These are phyloP conservation scores for Martiniozyma abietophila DNA, from an alignment of 805 yeast species.

Conservation along the genomic window DNA sequence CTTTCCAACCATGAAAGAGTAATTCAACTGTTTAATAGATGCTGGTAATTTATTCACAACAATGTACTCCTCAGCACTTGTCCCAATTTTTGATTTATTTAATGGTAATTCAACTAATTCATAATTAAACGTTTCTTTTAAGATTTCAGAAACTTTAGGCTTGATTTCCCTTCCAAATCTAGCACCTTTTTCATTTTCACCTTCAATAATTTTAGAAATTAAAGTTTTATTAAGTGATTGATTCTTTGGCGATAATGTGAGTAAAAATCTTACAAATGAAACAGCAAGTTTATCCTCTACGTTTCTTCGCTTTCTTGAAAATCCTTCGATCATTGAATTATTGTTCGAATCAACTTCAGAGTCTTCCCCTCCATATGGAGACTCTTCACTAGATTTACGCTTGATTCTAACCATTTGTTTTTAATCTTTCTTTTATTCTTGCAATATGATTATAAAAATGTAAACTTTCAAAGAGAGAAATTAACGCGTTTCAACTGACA, in stretches of 20 bases:
- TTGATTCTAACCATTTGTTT: no score
- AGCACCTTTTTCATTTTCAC: conserved; percentile 22
- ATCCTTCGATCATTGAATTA: no score
- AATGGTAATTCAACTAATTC: conserved; percentile 21
- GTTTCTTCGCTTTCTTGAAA: no score
- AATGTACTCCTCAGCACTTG: conserved; percentile 18
- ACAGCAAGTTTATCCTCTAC: conserved; percentile 17
- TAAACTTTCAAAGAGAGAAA: no score
- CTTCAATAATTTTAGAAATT: conserved; percentile 22
- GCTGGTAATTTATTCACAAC: conserved; percentile 17
- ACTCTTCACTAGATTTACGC: no score
- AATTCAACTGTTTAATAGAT: conserved; percentile 17
- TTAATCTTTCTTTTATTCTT: no score
- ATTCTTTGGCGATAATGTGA: conserved; percentile 22
- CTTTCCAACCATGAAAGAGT: conserved; percentile 9
- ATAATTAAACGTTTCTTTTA: conserved; percentile 18
- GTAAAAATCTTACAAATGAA: conserved; percentile 20
- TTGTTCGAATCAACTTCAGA: no score
- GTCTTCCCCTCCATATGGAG: no score
- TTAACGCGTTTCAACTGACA: no score
- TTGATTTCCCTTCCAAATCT: conserved; percentile 22
- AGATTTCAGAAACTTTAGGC: conserved; percentile 10
- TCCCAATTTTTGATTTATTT: conserved; percentile 1
- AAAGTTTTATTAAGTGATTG: conserved; percentile 21
- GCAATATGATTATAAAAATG: no score